Evolutionary conservation across 768 basidiomycete species (phyloP).

Genomic region (Xerocomus brunneocitrinus): DNA sequence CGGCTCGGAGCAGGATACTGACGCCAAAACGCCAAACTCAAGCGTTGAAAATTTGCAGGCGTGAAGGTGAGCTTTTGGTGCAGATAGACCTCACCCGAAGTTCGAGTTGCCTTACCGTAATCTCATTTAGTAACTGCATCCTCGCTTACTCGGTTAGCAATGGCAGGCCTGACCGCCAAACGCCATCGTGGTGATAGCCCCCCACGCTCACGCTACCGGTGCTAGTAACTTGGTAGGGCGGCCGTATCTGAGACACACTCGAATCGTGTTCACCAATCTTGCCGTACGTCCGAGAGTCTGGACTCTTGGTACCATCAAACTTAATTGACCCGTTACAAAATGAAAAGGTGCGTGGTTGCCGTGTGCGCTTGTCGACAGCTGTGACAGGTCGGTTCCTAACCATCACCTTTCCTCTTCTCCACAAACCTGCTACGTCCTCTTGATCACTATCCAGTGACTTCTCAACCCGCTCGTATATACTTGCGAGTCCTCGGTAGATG

Average conservation of each 20-base stretch:
- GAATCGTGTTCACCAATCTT: background rate
- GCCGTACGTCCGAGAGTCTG: background rate
- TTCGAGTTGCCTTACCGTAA: conserved; percentile 22
- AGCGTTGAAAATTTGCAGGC: conserved; percentile 26
- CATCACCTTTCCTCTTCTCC: conserved; percentile 25
- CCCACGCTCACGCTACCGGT: background rate
- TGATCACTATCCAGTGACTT: conserved; percentile 35
- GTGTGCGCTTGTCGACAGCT: conserved; percentile 11
- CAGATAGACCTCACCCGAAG: conserved; percentile 12
- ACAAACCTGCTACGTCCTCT: conserved; percentile 41
- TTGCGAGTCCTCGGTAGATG: conserved; percentile 46
- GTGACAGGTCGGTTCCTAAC: conserved; percentile 9
- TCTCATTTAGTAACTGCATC: conserved; percentile 20
- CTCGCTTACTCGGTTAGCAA: conserved; percentile 18
- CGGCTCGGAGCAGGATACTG: conserved; percentile 6
- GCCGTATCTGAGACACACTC: background rate
- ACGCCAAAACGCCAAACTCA: conserved; percentile 12
- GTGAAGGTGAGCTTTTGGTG: conserved; percentile 19
- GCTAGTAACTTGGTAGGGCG: background rate
- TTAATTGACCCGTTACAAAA: conserved; percentile 19
- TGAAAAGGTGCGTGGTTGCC: conserved; percentile 20
- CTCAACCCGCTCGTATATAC: conserved; percentile 42
- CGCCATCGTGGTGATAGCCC: background rate
- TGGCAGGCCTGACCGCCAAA: background rate
- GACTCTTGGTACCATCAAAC: conserved; percentile 9